Conservation (phyloP, 331 rosid genomes). For the Malus hybrid region DNA sequence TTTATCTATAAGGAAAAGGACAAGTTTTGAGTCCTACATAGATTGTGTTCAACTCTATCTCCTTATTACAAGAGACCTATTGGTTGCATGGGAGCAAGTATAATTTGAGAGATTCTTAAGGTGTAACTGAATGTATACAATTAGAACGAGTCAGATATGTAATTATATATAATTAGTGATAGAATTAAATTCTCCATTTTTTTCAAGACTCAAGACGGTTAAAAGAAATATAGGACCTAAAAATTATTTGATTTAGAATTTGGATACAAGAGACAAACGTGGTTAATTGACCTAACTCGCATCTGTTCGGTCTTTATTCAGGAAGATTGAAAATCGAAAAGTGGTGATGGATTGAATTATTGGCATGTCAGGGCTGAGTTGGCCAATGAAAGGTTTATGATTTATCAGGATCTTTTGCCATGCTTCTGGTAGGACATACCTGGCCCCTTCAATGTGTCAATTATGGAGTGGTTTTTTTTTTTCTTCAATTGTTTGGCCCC, state of each 20-base stretch:
- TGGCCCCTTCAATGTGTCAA: constrained; percentile 9
- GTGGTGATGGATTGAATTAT: constrained; percentile 16
- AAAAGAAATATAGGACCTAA: no score
- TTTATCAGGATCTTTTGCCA: constrained; percentile 1
- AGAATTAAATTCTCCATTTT: no score
- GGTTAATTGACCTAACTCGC: accelerated
- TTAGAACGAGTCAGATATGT: no score
- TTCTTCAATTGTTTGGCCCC: constrained; percentile 21
- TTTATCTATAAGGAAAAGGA: neutral
- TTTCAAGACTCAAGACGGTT: no score
- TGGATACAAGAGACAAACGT: accelerated
- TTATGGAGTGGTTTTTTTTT: constrained; percentile 15
- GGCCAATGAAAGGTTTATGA: constrained; percentile 15
- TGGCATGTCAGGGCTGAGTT: constrained; percentile 12
- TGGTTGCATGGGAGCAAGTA: neutral
- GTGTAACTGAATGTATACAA: neutral
- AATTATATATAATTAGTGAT: no score
- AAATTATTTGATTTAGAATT: neutral
- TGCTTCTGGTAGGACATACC: neutral
- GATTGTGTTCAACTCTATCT: neutral
- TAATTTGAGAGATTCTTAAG: no score
- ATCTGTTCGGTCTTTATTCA: neutral
- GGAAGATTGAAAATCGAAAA: neutral
- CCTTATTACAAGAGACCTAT: neutral
- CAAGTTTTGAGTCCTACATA: constrained; percentile 4